These are phyloP conservation scores for Rhodotorula taiwanensis DNA, from an alignment of 768 basidiomycete genomes.

Conservation along the genomic window DNA sequence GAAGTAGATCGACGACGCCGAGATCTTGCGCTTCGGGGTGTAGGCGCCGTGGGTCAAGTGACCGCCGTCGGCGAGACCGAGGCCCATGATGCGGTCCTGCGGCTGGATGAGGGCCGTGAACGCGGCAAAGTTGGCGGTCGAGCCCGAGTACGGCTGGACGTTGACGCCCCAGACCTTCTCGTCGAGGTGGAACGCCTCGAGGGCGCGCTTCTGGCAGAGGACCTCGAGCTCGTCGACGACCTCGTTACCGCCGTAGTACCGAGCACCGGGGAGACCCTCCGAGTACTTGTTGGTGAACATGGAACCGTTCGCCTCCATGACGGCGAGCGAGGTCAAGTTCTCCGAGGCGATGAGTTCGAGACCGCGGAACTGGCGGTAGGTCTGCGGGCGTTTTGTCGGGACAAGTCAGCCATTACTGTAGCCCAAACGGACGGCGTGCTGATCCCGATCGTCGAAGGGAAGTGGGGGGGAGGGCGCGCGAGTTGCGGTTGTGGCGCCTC, in stretches of 20 bases:
- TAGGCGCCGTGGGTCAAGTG: constrained; percentile 95
- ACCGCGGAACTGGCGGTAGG: constrained; percentile 95
- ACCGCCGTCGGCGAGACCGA: constrained; percentile 94
- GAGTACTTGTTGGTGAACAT: constrained; percentile 98
- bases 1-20: constrained; percentile 99
- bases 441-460: no score
- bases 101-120: constrained; percentile 93
- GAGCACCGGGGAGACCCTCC: constrained; percentile 93
- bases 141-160: constrained; percentile 75
- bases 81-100: constrained; percentile 97
- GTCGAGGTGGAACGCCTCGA: constrained; percentile 93
- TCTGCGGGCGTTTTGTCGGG: constrained; percentile 51
- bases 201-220: constrained; percentile 89
- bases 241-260: constrained; percentile 58
- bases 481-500: no score
- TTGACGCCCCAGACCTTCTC: constrained; percentile 86
- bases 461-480: no score
- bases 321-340: constrained; percentile 93
- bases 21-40: constrained; percentile 89
- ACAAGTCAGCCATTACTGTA: background rate
- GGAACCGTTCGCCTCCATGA: constrained; percentile 97
- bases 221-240: constrained; percentile 87
- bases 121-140: constrained; percentile 71
- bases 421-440: no score
- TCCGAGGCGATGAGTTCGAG: constrained; percentile 98